Percentiles rank a stretch among this genome's conserved stretches.
phyloP scores from a whole-genome alignment of 2,329 filamentous ascomycete species.

The Helicocarpus griseus region DNA sequence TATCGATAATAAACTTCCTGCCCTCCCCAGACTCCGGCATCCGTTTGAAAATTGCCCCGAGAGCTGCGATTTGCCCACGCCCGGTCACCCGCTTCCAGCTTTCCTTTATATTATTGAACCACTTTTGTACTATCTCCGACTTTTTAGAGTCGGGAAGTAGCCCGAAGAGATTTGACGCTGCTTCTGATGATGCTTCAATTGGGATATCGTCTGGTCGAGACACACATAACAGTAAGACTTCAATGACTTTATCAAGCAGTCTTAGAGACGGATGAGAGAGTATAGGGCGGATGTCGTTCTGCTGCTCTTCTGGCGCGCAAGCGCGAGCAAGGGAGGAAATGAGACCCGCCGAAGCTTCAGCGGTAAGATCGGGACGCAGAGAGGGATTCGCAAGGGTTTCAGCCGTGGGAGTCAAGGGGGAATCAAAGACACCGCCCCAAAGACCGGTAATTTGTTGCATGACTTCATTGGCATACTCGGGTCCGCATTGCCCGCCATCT shows the following conservation, averaged over 20 bases:
- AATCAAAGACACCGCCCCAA: slow-evolving; percentile 30
- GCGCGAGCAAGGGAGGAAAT: slow-evolving; percentile 27
- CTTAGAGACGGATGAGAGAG: slow-evolving; percentile 13
- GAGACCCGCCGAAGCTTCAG: slow-evolving; percentile 31
- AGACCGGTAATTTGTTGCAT: slow-evolving; percentile 20
- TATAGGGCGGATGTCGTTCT: background rate
- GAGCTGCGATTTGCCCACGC: slow-evolving; percentile 34
- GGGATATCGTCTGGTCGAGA: slow-evolving; percentile 31
- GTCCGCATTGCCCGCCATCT: slow-evolving; percentile 14
- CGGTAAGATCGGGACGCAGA: slow-evolving; percentile 32
- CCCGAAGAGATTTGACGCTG: slow-evolving; percentile 31
- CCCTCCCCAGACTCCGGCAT: slow-evolving; percentile 18
- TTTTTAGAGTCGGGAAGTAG: slow-evolving; percentile 25
- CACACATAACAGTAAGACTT: slow-evolving; percentile 31
- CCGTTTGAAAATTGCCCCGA: slow-evolving; percentile 31
- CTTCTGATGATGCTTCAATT: slow-evolving; percentile 31
- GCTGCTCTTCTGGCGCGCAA: slow-evolving; percentile 5
- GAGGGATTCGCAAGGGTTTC: slow-evolving; percentile 31
- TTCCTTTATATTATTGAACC: slow-evolving; percentile 30
- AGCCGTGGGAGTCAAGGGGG: slow-evolving; percentile 23
- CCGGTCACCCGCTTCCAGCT: slow-evolving; percentile 30
- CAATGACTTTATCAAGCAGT: slow-evolving; percentile 22
- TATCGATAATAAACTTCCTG: slow-evolving; percentile 22
- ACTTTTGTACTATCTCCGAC: slow-evolving; percentile 26
- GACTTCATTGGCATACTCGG: slow-evolving; percentile 18